Conservation (phyloP, 345 rosid genomes). For the Erysimum cheiranthoides region DNA sequence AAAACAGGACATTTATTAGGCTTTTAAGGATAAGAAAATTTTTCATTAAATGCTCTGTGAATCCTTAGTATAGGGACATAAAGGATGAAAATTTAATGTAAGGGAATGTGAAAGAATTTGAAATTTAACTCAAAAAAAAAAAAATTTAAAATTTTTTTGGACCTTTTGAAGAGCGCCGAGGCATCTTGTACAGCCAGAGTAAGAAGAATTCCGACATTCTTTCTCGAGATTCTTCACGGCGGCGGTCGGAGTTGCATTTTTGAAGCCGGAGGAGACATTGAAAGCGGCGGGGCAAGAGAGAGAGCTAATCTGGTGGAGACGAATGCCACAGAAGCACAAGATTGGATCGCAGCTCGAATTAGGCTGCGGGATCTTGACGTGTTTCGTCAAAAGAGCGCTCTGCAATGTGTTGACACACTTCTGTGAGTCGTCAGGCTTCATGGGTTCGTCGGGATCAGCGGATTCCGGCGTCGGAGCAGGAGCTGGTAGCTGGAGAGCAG, state of each 20-base stretch:
- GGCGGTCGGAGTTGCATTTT: slow-evolving; percentile 88
- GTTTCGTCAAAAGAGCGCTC: slow-evolving; percentile 72
- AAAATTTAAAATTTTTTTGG: too few relatives aligned
- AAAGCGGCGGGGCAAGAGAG: slow-evolving; percentile 98
- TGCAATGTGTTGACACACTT: slow-evolving; percentile 93
- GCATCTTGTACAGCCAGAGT: slow-evolving; percentile 94
- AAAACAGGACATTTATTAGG: slow-evolving; percentile 35
- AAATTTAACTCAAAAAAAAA: neutral
- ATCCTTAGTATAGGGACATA: slow-evolving; percentile 28
- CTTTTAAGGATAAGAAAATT: slow-evolving; percentile 15
- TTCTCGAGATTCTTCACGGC: slow-evolving; percentile 87
- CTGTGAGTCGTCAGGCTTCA: slow-evolving; percentile 97
- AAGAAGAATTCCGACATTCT: slow-evolving; percentile 84
- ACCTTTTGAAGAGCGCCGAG: slow-evolving; percentile 97
- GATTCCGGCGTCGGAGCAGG: slow-evolving; percentile 61
- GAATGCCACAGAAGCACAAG: slow-evolving; percentile 91
- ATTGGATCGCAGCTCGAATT: slow-evolving; percentile 87
- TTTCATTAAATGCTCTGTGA: slow-evolving; percentile 40
- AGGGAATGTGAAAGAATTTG: neutral
- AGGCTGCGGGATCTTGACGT: slow-evolving; percentile 83
- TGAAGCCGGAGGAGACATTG: slow-evolving; percentile 64
- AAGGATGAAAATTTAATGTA: slow-evolving; percentile 32
- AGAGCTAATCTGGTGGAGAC: slow-evolving; percentile 93
- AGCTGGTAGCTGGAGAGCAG: slow-evolving; percentile 76
- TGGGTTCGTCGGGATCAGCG: slow-evolving; percentile 65